Evolutionary conservation across 805 yeast species (phyloP), one percentile per base, ranked within the genome.

Genomic region (Saturnispora galanensis): DNA sequence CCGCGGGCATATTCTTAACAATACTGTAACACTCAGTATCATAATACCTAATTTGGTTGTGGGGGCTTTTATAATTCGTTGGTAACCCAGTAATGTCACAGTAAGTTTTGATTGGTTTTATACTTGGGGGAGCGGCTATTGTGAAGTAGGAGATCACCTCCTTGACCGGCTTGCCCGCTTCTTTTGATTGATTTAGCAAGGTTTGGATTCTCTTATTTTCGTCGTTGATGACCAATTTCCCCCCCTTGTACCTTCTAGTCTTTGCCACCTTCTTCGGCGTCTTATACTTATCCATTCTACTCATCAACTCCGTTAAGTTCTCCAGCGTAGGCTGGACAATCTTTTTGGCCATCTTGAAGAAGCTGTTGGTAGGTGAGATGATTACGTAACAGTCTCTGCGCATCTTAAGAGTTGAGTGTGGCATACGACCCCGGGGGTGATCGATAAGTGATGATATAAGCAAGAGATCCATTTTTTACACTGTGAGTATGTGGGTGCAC

Each of bases 21-120:
- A 82, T 69, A 39, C 81, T 84, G 60, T 77, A 89, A 29, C 90
- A 81, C 62, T 90, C 97, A 42, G 78, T 78, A 59, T 90, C 82
- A 62, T 84, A 79, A 60, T 79, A 90, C 45, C 96, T 69, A 42
- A 90, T 66, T 35, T 83, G 82, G 55, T 77, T 83, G 21, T 80
- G 71, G 0, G 93, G 93, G 21, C 81, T 72, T 57, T 75, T 80
- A 68, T 90, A 90, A 29, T 65, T 73, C 0, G 88, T 90, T 40
- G 77, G 80, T 16, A 90, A 67, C 0, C 98, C 98, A 0, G 97
- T 90, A 39, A 90, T 79, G 58, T 93, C 98, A 62, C 98, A 90
- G 64, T 87, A 89, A 50, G 79, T 81, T 64, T 82, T 86, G 13
- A 71, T 66, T 0, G 97, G 97, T 50, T 68, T 74, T 51, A 88